These are phyloP conservation scores for Porphyrellus sp. DNA, from an alignment of 1,284 basidiomycete genomes.

Conservation along the genomic window DNA sequence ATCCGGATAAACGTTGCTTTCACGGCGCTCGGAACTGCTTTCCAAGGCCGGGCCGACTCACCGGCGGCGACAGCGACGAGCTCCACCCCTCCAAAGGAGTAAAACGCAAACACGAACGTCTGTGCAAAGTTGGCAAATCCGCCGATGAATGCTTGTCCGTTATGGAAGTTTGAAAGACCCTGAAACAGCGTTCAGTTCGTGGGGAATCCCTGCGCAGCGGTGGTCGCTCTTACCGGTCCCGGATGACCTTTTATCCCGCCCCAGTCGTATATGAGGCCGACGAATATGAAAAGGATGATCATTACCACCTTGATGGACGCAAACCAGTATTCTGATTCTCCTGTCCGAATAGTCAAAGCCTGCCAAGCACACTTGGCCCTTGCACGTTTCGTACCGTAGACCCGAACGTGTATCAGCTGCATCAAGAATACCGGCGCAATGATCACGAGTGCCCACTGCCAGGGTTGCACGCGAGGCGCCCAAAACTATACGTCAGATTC, in stretches of 20 bases:
- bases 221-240: constrained; percentile 41
- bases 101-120: constrained; percentile 58
- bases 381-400: constrained; percentile 41
- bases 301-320: constrained; percentile 53
- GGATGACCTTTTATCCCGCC: constrained; percentile 53
- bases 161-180: constrained; percentile 53
- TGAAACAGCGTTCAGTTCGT: constrained; percentile 10
- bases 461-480: constrained; percentile 43
- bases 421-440: constrained; percentile 45
- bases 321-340: constrained; percentile 55
- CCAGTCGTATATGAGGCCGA: constrained; percentile 57
- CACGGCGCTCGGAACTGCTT: constrained; percentile 64
- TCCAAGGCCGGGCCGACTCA: constrained; percentile 55
- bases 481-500: constrained; percentile 36
- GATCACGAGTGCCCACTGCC: constrained; percentile 53
- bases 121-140: constrained; percentile 53
- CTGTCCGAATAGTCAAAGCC: constrained; percentile 25
- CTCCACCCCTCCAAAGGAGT: constrained; percentile 75
- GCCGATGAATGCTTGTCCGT: constrained; percentile 50
- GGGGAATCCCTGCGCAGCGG: background rate
- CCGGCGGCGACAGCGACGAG: constrained; percentile 66
- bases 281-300: constrained; percentile 53
- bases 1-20: constrained; percentile 68
- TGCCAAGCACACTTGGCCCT: background rate
- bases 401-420: constrained; percentile 45